These are phyloP conservation scores for Xylaria sp. DNA, from an alignment of 2,329 filamentous ascomycete species.

Conservation along the genomic window DNA sequence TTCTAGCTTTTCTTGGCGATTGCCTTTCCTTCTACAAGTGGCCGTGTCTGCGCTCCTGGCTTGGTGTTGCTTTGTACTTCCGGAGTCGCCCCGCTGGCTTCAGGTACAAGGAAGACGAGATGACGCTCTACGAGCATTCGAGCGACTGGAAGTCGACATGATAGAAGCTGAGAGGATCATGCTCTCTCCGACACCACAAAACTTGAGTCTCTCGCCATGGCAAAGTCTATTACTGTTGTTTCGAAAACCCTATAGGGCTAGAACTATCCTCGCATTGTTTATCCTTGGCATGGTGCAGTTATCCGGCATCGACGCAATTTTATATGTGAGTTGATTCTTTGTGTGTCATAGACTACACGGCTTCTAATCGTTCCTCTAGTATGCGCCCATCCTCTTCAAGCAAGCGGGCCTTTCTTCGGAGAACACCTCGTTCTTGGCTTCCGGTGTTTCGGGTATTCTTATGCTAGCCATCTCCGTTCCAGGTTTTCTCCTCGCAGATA, in stretches of 20 bases:
- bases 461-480: slow-evolving; percentile 69
- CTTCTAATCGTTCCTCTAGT: slow-evolving; percentile 52
- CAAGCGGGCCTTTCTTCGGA: slow-evolving; percentile 67
- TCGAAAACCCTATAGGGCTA: slow-evolving; percentile 54
- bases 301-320: slow-evolving; percentile 70
- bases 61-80: slow-evolving; percentile 56
- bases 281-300: slow-evolving; percentile 68
- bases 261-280: slow-evolving; percentile 60
- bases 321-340: slow-evolving; percentile 59
- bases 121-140: slow-evolving; percentile 58
- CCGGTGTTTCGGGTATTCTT: slow-evolving; percentile 68
- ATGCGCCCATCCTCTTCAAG: slow-evolving; percentile 69
- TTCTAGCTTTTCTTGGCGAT: slow-evolving; percentile 64
- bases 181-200: slow-evolving; percentile 48
- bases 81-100: slow-evolving; percentile 69
- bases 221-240: slow-evolving; percentile 52
- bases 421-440: slow-evolving; percentile 68
- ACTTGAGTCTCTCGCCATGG: slow-evolving; percentile 48
- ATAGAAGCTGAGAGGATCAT: slow-evolving; percentile 61
- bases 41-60: slow-evolving; percentile 55
- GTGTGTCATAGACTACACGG: not conserved
- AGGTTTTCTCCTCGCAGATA: slow-evolving; percentile 65
- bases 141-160: slow-evolving; percentile 56
- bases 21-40: slow-evolving; percentile 64
- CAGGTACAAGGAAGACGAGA: slow-evolving; percentile 57